Conservation (phyloP, 805 yeast genomes). For the Suhomyces sp. region DNA sequence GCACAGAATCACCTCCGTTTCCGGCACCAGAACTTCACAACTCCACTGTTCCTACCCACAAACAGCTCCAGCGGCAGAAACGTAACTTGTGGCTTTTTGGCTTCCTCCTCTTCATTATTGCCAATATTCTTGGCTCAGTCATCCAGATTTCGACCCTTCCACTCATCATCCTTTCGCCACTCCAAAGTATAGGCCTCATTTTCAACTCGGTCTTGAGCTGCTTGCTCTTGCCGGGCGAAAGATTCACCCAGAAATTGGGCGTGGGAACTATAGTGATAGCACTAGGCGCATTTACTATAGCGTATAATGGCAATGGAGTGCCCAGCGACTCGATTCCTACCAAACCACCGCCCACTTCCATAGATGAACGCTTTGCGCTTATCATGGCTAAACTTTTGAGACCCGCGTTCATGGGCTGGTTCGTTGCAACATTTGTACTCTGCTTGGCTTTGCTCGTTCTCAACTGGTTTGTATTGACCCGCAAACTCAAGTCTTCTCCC, state of each 20-base stretch:
- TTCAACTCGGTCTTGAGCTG: slow-evolving; percentile 76
- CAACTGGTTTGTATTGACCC: slow-evolving; percentile 14
- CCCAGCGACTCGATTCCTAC: slow-evolving; percentile 10
- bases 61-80: slow-evolving; percentile 33
- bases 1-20: slow-evolving; percentile 12
- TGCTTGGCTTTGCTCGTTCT: slow-evolving; percentile 23
- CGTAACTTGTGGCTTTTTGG: slow-evolving; percentile 75
- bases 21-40: slow-evolving; percentile 9
- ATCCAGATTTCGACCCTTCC: slow-evolving; percentile 86
- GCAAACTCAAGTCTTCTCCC: background rate
- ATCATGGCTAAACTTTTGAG: slow-evolving; percentile 37
- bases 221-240: slow-evolving; percentile 61
- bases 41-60: slow-evolving; percentile 18
- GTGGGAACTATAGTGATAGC: slow-evolving; percentile 67
- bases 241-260: slow-evolving; percentile 54
- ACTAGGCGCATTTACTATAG: slow-evolving; percentile 74
- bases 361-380: slow-evolving; percentile 34
- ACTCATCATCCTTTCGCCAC: slow-evolving; percentile 70
- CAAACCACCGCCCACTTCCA: slow-evolving; percentile 14
- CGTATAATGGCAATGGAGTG: slow-evolving; percentile 67
- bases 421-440: slow-evolving; percentile 30
- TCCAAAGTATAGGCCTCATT: slow-evolving; percentile 85
- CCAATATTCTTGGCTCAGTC: slow-evolving; percentile 77
- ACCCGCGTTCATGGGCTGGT: slow-evolving; percentile 58
- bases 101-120: slow-evolving; percentile 60